Evolutionary conservation across 108 stramenopile genomes (phyloP).

Genomic region (Mediolabrus comicus): DNA sequence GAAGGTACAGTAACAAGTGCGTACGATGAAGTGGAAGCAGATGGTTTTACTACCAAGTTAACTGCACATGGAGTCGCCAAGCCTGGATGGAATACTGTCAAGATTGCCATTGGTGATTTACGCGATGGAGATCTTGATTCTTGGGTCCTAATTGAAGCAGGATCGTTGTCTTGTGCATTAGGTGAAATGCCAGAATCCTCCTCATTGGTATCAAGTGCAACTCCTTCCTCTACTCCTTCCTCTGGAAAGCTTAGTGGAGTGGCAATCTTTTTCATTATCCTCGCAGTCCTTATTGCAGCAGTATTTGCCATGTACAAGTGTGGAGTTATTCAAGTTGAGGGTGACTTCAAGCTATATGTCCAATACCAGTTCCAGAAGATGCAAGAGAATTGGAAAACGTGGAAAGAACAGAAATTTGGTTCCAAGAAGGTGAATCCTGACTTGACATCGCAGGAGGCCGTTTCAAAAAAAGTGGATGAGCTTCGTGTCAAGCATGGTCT

Average conservation of each 20-base stretch:
- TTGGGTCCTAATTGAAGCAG: conserved; percentile 4
- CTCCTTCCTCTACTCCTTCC: not conserved
- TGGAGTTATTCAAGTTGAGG: not conserved
- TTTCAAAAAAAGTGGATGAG: no score
- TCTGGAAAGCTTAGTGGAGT: not conserved
- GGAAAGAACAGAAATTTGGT: no score
- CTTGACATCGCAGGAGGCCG: no score
- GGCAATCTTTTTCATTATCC: not conserved
- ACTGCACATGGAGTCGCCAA: not conserved
- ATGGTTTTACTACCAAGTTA: conserved; percentile 2
- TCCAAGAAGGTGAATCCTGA: not conserved
- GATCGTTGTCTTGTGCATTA: not conserved
- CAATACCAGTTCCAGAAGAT: not conserved
- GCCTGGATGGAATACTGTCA: conserved; percentile 7
- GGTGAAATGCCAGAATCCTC: not conserved
- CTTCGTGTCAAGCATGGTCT: no score
- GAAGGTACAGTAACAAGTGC: not conserved
- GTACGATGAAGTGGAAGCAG: not conserved
- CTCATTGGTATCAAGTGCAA: not conserved
- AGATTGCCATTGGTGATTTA: conserved; percentile 5
- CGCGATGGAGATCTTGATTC: conserved; percentile 4
- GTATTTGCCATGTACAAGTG: not conserved
- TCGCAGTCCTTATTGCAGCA: not conserved
- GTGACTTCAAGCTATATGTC: not conserved
- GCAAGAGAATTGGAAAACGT: no score